These are phyloP conservation scores for Trametes sanguinea DNA, from an alignment of 768 basidiomycete species.

Conservation along the genomic window DNA sequence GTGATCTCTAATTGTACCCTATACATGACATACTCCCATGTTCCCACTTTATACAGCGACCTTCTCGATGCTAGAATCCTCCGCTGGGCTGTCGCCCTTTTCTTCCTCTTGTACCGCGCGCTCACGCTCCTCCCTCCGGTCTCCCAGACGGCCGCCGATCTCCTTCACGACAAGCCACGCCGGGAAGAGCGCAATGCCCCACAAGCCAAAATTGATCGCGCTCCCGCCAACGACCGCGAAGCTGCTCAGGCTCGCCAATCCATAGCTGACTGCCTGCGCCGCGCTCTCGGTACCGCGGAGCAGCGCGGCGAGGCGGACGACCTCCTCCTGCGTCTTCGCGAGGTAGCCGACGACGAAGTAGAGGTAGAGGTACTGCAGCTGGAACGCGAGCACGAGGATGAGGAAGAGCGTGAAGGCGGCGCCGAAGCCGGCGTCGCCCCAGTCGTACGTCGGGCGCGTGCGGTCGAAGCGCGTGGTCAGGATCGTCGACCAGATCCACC, in stretches of 20 bases:
- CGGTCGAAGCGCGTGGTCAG: conserved; percentile 16
- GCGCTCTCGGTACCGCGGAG: conserved; percentile 17
- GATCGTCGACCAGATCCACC: conserved; percentile 17
- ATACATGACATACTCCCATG: neutral
- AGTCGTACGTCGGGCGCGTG: conserved; percentile 16
- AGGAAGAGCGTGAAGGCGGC: conserved; percentile 15
- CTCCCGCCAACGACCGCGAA: conserved; percentile 7
- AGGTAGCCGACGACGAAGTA: conserved; percentile 19
- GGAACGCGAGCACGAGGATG: conserved; percentile 15
- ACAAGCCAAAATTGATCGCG: conserved; percentile 15
- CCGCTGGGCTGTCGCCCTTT: neutral
- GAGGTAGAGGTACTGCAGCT: conserved; percentile 20
- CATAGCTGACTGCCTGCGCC: conserved; percentile 17
- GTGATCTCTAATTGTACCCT: neutral
- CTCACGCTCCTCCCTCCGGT: conserved; percentile 11
- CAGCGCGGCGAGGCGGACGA: conserved; percentile 14
- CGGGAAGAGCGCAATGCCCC: conserved; percentile 10
- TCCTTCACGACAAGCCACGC: conserved; percentile 13
- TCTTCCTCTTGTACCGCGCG: neutral
- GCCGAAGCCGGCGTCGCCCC: conserved; percentile 12
- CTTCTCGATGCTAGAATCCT: conserved; percentile 9
- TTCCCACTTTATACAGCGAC: neutral
- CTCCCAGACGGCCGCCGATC: conserved; percentile 5
- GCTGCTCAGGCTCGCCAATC: conserved; percentile 10
- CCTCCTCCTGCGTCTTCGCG: conserved; percentile 13